A percentile compares a stretch with the other conserved stretches of the same genome.
phyloP scores from a whole-genome alignment of 1,284 basidiomycete species.

The Xerocomus cyaneibrunnescens region DNA sequence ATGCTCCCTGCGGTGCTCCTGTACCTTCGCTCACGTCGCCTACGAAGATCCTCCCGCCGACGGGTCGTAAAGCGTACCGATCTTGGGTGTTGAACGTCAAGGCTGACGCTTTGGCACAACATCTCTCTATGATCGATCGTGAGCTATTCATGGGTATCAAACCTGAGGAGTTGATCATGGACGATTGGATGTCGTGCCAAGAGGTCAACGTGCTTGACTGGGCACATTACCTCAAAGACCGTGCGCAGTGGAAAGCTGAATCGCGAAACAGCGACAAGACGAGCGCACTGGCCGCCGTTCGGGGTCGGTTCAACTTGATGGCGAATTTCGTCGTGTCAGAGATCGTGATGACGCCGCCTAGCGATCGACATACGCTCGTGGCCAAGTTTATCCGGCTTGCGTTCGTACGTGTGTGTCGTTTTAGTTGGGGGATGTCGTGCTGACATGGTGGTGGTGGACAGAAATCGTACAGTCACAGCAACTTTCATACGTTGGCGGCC shows the following conservation, averaged over 20 bases:
- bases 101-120: conserved; percentile 67
- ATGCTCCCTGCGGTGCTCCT: too few relatives aligned
- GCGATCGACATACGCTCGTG: conserved; percentile 67
- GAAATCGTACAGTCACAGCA: conserved; percentile 83
- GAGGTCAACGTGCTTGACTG: conserved; percentile 79
- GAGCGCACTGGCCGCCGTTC: conserved; percentile 70
- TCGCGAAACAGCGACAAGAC: conserved; percentile 57
- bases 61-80: conserved; percentile 46
- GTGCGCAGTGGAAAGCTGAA: conserved; percentile 68
- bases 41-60: conserved; percentile 27
- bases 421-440: conserved; percentile 2
- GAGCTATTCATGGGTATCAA: conserved; percentile 82
- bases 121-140: conserved; percentile 86
- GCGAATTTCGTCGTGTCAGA: conserved; percentile 83
- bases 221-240: conserved; percentile 76
- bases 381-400: conserved; percentile 85
- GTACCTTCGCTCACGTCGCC: conserved; percentile 32
- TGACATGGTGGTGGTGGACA: conserved; percentile 34
- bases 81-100: conserved; percentile 66
- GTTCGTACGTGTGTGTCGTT: conserved; percentile 56
- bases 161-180: conserved; percentile 79
- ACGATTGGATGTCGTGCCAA: conserved; percentile 62
- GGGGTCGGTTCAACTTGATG: conserved; percentile 87
- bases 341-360: conserved; percentile 66
- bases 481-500: conserved; percentile 80